phyloP scores from a whole-genome alignment of 495 filamentous ascomycete species.

The Annulohypoxylon nitens region DNA sequence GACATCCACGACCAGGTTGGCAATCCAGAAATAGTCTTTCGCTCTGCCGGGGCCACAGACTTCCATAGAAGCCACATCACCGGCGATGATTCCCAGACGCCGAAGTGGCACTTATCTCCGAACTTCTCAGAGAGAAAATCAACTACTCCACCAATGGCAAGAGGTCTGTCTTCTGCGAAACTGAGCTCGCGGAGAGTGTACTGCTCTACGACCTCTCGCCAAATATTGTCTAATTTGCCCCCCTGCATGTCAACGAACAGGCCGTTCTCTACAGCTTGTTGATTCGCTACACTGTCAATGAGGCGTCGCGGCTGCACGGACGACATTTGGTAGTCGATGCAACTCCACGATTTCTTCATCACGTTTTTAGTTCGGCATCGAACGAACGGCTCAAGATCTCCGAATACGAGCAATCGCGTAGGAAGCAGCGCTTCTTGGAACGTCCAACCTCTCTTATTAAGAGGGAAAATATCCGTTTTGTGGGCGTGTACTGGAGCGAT shows the following conservation, averaged over 20 bases:
- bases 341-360: conserved; percentile 29
- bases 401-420: conserved; percentile 32
- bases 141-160: conserved; percentile 26
- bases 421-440: conserved; percentile 34
- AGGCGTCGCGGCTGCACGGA: conserved; percentile 26
- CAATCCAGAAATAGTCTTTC: conserved; percentile 14
- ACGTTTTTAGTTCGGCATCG: conserved; percentile 32
- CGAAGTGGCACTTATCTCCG: conserved; percentile 28
- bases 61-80: conserved; percentile 31
- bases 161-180: conserved; percentile 27
- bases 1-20: conserved; percentile 43
- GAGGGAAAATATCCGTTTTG: conserved; percentile 24
- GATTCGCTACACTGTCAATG: conserved; percentile 20
- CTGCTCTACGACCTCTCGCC: conserved; percentile 37
- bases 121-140: conserved; percentile 33
- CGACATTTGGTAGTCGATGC: conserved; percentile 22
- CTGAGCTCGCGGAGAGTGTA: conserved; percentile 34
- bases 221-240: conserved; percentile 24
- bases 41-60: background rate
- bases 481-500: conserved; percentile 24
- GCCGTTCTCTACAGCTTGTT: conserved; percentile 9
- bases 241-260: conserved; percentile 26
- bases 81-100: conserved; percentile 30
- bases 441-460: conserved; percentile 37
- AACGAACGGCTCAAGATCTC: conserved; percentile 37